phyloP scores from a whole-genome alignment of 306 rosid genomes.

The Quercus aquifolioides region DNA sequence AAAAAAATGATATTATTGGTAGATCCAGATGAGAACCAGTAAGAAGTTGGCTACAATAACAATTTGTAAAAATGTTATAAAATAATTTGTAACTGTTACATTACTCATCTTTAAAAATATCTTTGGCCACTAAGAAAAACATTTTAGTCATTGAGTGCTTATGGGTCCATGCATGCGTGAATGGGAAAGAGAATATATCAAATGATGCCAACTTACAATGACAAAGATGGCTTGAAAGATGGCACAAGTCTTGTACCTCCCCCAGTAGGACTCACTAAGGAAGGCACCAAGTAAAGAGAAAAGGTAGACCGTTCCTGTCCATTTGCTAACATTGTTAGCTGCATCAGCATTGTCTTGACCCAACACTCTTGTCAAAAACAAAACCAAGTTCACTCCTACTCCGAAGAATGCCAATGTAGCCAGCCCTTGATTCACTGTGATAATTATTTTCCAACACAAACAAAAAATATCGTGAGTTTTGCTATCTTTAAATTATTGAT shows the following conservation, averaged over 20 bases:
- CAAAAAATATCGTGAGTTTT: neutral
- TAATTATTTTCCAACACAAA: neutral
- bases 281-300: conserved; percentile 85
- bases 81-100: no score
- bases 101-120: no score
- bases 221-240: conserved; percentile 66
- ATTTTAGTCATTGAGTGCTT: no score
- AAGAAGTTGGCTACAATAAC: no score
- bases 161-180: no score
- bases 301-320: conserved; percentile 79
- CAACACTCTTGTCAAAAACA: conserved; percentile 63
- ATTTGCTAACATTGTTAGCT: conserved; percentile 76
- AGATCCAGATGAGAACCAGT: no score
- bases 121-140: no score
- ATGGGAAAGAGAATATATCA: neutral
- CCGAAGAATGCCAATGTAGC: conserved; percentile 87
- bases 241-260: conserved; percentile 70
- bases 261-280: conserved; percentile 81
- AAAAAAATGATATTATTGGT: no score
- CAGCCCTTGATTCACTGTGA: conserved; percentile 75
- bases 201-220: conserved; percentile 37
- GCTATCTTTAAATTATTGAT: neutral
- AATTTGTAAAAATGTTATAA: no score
- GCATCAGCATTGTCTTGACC: conserved; percentile 80
- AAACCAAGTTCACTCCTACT: conserved; percentile 72